Conservation (phyloP, 2,329 filamentous ascomycete genomes). For the Akanthomyces lecanii region DNA sequence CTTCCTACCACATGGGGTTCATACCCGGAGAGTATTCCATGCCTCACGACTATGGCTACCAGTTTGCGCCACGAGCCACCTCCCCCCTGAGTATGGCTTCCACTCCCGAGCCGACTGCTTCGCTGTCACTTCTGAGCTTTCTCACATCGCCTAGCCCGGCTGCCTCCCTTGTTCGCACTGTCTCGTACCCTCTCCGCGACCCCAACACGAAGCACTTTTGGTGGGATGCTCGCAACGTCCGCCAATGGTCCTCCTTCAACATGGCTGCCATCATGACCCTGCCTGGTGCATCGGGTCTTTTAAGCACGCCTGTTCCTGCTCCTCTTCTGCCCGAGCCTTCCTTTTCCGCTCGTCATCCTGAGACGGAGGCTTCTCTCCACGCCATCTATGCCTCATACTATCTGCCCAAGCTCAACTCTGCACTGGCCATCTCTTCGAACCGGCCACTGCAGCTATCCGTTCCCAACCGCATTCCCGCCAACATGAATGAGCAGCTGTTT, state of each 20-base stretch:
- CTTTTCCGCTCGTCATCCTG: constrained; percentile 62
- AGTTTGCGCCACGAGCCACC: constrained; percentile 43
- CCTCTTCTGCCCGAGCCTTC: constrained; percentile 57
- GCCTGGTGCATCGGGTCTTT: constrained; percentile 66
- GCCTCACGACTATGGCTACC: constrained; percentile 38
- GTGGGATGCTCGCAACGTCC: constrained; percentile 91
- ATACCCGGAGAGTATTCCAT: constrained; percentile 22
- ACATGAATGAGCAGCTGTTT: constrained; percentile 55
- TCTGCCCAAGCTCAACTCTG: constrained; percentile 81
- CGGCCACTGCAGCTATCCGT: constrained; percentile 54
- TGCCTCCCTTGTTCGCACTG: constrained; percentile 73
- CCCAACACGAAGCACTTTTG: constrained; percentile 79
- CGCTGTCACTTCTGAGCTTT: constrained; percentile 72
- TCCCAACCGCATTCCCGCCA: constrained; percentile 31
- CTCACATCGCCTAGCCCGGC: constrained; percentile 77
- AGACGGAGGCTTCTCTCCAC: constrained; percentile 73
- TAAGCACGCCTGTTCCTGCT: constrained; percentile 63
- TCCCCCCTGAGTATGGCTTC: constrained; percentile 40
- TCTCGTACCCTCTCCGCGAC: constrained; percentile 64
- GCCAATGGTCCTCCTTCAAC: constrained; percentile 78
- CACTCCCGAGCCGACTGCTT: constrained; percentile 44
- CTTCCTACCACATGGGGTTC: constrained; percentile 73
- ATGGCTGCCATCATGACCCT: constrained; percentile 66
- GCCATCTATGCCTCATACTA: constrained; percentile 74
- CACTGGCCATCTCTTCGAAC: constrained; percentile 70